phyloP scores from a whole-genome alignment of 805 yeast genomes.

The Phaffomyces thermotolerans region DNA sequence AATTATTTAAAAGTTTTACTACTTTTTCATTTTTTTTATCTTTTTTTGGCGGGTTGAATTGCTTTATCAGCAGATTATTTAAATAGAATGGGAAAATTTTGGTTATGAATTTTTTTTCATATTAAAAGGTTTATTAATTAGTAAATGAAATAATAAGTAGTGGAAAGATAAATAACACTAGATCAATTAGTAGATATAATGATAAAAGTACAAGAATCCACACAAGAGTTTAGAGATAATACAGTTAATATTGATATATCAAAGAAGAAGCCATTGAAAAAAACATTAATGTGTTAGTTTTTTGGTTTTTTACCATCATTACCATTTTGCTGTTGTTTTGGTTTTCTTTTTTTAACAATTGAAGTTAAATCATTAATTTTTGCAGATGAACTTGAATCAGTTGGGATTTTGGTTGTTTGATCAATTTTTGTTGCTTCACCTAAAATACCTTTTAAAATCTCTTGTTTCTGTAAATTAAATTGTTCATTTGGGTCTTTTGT shows the following conservation, averaged over 20 bases:
- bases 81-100: too few species aligned
- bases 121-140: too few species aligned
- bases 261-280: background rate
- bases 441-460: constrained; percentile 48
- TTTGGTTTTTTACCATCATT: constrained; percentile 13
- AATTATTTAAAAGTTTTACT: too few species aligned
- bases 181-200: background rate
- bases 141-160: background rate
- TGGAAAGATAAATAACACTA: constrained; percentile 1
- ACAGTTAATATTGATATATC: constrained; percentile 1
- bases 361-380: constrained; percentile 55
- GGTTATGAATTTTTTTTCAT: too few species aligned
- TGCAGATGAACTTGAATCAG: constrained; percentile 18
- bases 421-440: constrained; percentile 34
- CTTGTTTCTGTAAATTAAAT: constrained; percentile 42
- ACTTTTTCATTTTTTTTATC: too few species aligned
- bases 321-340: constrained; percentile 9
- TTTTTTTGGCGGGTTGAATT: too few species aligned
- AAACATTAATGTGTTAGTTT: constrained; percentile 4
- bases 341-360: constrained; percentile 51
- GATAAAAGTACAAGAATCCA: too few species aligned
- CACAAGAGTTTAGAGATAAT: constrained; percentile 21
- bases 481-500: constrained; percentile 44
- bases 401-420: constrained; percentile 19
- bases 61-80: too few species aligned